phyloP scores from a whole-genome alignment of 2,329 filamentous ascomycete genomes.

The Diaporthe humulicola region DNA sequence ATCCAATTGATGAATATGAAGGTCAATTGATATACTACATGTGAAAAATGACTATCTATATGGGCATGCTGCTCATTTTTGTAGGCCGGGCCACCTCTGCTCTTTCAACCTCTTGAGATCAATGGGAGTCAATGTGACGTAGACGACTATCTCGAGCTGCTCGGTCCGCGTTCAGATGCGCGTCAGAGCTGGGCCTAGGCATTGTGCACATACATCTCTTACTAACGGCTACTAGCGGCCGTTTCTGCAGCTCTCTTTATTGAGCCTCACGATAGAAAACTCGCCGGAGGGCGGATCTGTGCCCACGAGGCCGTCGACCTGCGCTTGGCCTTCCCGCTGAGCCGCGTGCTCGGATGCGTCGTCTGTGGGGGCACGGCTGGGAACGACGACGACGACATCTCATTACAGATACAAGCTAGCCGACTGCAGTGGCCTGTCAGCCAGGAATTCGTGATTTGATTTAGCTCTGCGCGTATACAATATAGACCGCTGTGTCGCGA shows the following conservation, averaged over 20 bases:
- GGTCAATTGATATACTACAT: not conserved
- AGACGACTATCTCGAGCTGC: constrained; percentile 4
- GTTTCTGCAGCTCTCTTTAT: not conserved
- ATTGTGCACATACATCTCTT: not conserved
- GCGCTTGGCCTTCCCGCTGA: not conserved
- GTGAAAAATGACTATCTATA: not conserved
- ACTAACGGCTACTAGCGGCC: constrained; percentile 15
- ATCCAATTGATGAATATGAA: not conserved
- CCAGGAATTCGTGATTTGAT: too few species aligned
- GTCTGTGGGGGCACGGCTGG: not conserved
- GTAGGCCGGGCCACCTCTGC: not conserved
- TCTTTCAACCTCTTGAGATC: not conserved
- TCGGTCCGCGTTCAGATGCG: not conserved
- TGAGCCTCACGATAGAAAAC: not conserved
- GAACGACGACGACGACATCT: not conserved
- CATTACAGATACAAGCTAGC: not conserved
- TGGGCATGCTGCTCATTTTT: not conserved
- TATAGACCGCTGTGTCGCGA: too few species aligned
- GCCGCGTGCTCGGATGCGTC: constrained; percentile 18
- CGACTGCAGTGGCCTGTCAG: not conserved
- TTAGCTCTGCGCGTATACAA: not conserved
- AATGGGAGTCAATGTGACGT: constrained; percentile 19
- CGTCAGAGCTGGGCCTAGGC: not conserved
- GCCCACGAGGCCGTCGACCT: not conserved
- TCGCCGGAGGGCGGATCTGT: not conserved